These are phyloP conservation scores for Colletotrichum cordylinicola DNA, from an alignment of 2,329 filamentous ascomycete genomes.

Conservation along the genomic window DNA sequence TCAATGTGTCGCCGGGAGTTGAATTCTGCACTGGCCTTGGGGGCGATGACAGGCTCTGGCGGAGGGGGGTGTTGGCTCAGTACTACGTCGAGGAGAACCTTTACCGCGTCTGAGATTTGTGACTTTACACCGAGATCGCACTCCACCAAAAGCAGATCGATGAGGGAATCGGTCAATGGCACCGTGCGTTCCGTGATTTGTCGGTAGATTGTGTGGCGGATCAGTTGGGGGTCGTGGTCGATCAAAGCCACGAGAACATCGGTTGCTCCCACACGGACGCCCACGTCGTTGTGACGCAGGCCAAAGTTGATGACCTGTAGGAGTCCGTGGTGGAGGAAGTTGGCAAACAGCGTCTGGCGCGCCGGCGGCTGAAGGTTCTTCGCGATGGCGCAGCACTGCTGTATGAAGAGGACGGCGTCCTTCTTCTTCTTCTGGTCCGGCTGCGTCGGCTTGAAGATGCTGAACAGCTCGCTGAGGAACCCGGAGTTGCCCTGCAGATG, in stretches of 20 bases:
- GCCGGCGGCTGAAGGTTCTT: slow-evolving; percentile 91
- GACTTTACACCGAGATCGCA: slow-evolving; percentile 94
- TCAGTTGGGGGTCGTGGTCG: slow-evolving; percentile 94
- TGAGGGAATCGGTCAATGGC: slow-evolving; percentile 88
- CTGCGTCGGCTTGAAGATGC: slow-evolving; percentile 75
- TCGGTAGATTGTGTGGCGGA: slow-evolving; percentile 90
- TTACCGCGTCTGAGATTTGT: slow-evolving; percentile 93
- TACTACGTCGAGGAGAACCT: slow-evolving; percentile 83
- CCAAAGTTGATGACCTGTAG: slow-evolving; percentile 92
- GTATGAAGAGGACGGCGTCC: slow-evolving; percentile 93
- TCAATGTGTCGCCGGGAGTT: slow-evolving; percentile 39
- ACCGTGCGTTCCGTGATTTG: slow-evolving; percentile 87
- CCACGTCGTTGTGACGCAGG: slow-evolving; percentile 81
- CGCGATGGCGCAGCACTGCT: slow-evolving; percentile 92
- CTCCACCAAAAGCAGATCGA: slow-evolving; percentile 89
- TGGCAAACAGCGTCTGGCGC: slow-evolving; percentile 83
- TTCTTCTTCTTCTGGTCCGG: slow-evolving; percentile 78
- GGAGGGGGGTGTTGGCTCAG: not conserved
- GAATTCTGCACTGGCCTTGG: not conserved
- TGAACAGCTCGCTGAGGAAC: slow-evolving; percentile 87
- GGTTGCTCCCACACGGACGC: slow-evolving; percentile 88
- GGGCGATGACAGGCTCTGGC: not conserved
- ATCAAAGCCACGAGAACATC: slow-evolving; percentile 94
- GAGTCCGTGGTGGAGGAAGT: slow-evolving; percentile 87
- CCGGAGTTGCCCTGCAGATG: slow-evolving; percentile 83